Evolutionary conservation across 352 stramenopile genomes (phyloP).

Genomic region (Phytophthora citrophthora): DNA sequence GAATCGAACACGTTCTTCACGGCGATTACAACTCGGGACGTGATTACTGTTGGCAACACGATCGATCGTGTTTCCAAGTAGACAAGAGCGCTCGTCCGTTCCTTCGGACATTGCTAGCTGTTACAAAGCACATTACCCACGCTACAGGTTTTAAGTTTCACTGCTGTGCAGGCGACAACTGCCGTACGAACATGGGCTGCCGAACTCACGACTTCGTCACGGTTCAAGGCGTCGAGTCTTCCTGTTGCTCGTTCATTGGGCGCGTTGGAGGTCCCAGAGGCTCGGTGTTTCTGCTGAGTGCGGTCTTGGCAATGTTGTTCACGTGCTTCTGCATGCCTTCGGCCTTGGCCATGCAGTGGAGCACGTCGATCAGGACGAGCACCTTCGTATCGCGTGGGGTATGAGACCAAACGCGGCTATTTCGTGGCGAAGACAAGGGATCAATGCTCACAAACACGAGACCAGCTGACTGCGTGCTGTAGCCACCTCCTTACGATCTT

Average conservation of each 20-base stretch:
- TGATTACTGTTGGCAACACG: slow-evolving; percentile 74
- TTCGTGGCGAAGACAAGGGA: slow-evolving; percentile 68
- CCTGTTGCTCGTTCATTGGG: slow-evolving; percentile 82
- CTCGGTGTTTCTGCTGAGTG: slow-evolving; percentile 75
- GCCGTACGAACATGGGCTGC: slow-evolving; percentile 49
- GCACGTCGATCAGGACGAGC: slow-evolving; percentile 70
- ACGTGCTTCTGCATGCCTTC: slow-evolving; percentile 79
- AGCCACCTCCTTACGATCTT: slow-evolving; percentile 70
- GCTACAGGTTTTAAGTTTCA: slow-evolving; percentile 74
- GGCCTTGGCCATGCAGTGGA: slow-evolving; percentile 79
- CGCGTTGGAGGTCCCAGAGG: slow-evolving; percentile 70
- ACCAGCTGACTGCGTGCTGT: slow-evolving; percentile 24
- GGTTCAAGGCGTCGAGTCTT: slow-evolving; percentile 59
- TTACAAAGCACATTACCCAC: slow-evolving; percentile 64
- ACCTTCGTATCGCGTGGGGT: slow-evolving; percentile 82
- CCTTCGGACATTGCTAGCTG: slow-evolving; percentile 48
- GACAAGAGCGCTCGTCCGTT: slow-evolving; percentile 51
- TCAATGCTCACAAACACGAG: slow-evolving; percentile 6
- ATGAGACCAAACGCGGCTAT: slow-evolving; percentile 67
- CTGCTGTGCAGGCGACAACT: slow-evolving; percentile 57
- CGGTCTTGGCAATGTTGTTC: slow-evolving; percentile 76
- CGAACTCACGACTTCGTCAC: slow-evolving; percentile 63
- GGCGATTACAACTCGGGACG: slow-evolving; percentile 84
- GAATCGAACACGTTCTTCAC: slow-evolving; percentile 53
- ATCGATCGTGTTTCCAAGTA: slow-evolving; percentile 72